Evolutionary conservation across 2,329 filamentous ascomycete species (phyloP), one percentile per base, ranked within the genome.

Genomic region (Stagonosporopsis rhizophila): DNA sequence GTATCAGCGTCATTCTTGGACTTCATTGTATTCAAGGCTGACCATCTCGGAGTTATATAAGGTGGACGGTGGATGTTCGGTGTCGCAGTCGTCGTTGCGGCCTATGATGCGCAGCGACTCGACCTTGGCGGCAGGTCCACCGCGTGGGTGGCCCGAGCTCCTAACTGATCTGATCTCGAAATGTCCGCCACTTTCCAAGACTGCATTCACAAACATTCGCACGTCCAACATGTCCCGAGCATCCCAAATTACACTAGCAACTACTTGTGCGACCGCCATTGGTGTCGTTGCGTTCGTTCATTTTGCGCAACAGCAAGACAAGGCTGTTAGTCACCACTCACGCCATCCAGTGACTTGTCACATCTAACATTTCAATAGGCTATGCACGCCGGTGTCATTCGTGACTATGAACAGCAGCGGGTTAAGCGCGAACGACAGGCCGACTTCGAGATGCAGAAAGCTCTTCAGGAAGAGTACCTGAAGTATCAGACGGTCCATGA

Each of bases 361-460:
- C 44, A 15, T 42, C 62, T 70, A 38, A 69, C 39, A 27, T 51
- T 28, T 23, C 30, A 60, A 30, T 60, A 94, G 95, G 90, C 91
- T 54, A 99, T 99, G 95, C 95, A 99, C 72, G 86, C 89, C 65
- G 95, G 95, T 40, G 95, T 99, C 38, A 81, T 98, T 62, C 90
- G 94, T 62, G 95, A 99, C 72, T 90, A 97, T 83, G 94, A 98
- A 73, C 92, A 96, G 72, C 93, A 96, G 75, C 87, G 90, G 41
- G 75, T 97, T 64, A 97, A 97, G 79, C 85, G 86, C 64, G 95
- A 99, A 76, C 88, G 95, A 56, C 91, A 96, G 75, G 86, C 92
- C 47, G 95, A 99, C 74, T 99, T 99, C 71, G 93, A 98, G 63
- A 87, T 96, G 85, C 95, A 99, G 74, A 85, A 83, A 61, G 85